A percentile compares a stretch with the other conserved stretches of the same genome.
Evolutionary conservation across 2,329 filamentous ascomycete genomes (phyloP).

Genomic region (Trichoderma atrobrunneum): DNA sequence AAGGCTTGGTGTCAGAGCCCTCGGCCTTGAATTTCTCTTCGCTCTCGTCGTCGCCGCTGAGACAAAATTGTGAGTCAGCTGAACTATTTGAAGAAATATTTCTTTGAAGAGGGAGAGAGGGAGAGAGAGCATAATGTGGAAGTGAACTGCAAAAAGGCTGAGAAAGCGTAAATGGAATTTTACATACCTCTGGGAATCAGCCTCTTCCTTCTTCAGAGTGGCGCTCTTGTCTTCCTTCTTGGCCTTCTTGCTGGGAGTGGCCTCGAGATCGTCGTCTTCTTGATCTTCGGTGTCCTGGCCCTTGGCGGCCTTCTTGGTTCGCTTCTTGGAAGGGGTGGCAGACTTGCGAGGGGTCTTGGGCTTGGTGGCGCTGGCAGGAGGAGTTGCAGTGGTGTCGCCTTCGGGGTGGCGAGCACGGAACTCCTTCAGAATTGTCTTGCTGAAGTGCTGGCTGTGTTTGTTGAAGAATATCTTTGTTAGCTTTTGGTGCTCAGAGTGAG

Average conservation of each 20-base stretch:
- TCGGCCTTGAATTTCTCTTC: neutral
- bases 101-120: neutral
- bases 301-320: slow-evolving; percentile 15
- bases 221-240: slow-evolving; percentile 30
- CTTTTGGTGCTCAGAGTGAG: neutral
- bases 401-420: slow-evolving; percentile 31
- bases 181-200: neutral
- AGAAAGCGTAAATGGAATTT: neutral
- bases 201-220: slow-evolving; percentile 23
- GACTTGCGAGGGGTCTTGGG: slow-evolving; percentile 14
- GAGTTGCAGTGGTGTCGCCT: neutral
- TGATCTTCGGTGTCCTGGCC: neutral
- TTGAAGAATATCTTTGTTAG: neutral
- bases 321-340: slow-evolving; percentile 22
- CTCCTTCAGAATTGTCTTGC: slow-evolving; percentile 37
- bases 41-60: neutral
- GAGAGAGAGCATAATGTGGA: no score
- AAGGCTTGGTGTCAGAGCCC: neutral
- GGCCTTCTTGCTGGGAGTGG: slow-evolving; percentile 29
- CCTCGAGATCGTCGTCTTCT: slow-evolving; percentile 21
- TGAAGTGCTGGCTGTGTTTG: slow-evolving; percentile 37
- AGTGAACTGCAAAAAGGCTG: no score
- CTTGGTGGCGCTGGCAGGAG: neutral
- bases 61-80: neutral
- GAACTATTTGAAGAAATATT: neutral